Percentiles rank a stretch among this genome's conserved stretches.
Conservation (phyloP, 306 rosid genomes). For the Prunus mume region DNA sequence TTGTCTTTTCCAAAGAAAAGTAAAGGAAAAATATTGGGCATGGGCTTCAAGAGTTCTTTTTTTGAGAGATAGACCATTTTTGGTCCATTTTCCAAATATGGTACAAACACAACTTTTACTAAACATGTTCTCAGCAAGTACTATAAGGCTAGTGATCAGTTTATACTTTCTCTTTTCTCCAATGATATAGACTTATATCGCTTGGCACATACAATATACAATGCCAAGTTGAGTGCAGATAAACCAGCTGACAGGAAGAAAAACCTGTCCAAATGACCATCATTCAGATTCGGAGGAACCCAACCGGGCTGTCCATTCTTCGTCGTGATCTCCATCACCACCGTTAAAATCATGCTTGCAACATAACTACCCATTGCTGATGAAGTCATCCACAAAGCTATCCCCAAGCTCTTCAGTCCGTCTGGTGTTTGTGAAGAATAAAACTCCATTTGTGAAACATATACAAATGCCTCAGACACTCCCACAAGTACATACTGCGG, state of each 20-base stretch:
- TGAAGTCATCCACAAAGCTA: slow-evolving; percentile 52
- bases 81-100: too few species aligned
- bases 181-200: slow-evolving; percentile 32
- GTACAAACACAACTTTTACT: too few species aligned
- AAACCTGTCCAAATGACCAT: slow-evolving; percentile 61
- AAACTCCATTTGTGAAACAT: slow-evolving; percentile 59
- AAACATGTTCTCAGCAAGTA: too few species aligned
- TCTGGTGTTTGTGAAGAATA: slow-evolving; percentile 52
- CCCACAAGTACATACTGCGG: slow-evolving; percentile 59
- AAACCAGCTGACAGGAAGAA: slow-evolving; percentile 50
- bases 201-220: slow-evolving; percentile 43
- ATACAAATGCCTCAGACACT: slow-evolving; percentile 50
- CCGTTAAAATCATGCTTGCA: slow-evolving; percentile 44
- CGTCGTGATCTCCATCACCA: slow-evolving; percentile 46
- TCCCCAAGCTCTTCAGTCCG: slow-evolving; percentile 53
- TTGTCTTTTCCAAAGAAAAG: too few species aligned
- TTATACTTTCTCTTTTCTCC: slow-evolving; percentile 28
- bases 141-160: neutral
- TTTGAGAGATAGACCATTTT: too few species aligned
- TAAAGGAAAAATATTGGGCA: too few species aligned
- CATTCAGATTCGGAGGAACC: slow-evolving; percentile 58
- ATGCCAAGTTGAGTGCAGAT: slow-evolving; percentile 36
- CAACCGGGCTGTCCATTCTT: slow-evolving; percentile 45
- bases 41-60: too few species aligned
- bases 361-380: slow-evolving; percentile 55